Percentiles rank a stretch among this genome's conserved stretches.
phyloP scores from a whole-genome alignment of 1,139 yeast genomes.

The Spathaspora sp. region DNA sequence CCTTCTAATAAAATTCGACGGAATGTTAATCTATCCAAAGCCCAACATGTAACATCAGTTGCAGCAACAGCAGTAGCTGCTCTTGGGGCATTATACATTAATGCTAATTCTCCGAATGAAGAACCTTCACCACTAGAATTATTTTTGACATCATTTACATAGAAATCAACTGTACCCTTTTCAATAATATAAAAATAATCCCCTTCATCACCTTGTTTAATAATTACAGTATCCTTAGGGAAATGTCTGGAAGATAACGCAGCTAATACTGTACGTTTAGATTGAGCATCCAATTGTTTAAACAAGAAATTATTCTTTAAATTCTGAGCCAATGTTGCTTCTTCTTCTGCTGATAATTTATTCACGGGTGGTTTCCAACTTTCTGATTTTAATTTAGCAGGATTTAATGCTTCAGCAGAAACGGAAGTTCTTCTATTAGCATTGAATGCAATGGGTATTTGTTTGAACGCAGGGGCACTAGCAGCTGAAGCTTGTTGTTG shows the following conservation, averaged over 20 bases:
- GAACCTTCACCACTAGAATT: conserved; percentile 81
- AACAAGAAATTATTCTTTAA: conserved; percentile 83
- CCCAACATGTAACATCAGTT: conserved; percentile 72
- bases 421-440: conserved; percentile 87
- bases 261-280: conserved; percentile 73
- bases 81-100: conserved; percentile 96
- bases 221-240: conserved; percentile 62
- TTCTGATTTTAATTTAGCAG: conserved; percentile 55
- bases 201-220: conserved; percentile 95
- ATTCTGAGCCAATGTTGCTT: conserved; percentile 64
- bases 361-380: conserved; percentile 75
- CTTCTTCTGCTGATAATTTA: conserved; percentile 63
- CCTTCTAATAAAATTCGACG: conserved; percentile 88
- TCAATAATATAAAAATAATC: conserved; percentile 91
- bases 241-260: conserved; percentile 76
- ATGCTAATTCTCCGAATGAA: conserved; percentile 93
- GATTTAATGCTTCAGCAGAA: conserved; percentile 73
- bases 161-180: conserved; percentile 77
- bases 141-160: conserved; percentile 71
- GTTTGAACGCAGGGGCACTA: background rate
- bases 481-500: background rate
- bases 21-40: conserved; percentile 89
- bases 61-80: conserved; percentile 92
- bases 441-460: conserved; percentile 59
- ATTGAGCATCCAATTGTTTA: conserved; percentile 69